Base-by-base conservation (phyloP, 73 alveolate genomes). In the Tetrahymena malaccensis region DNA sequence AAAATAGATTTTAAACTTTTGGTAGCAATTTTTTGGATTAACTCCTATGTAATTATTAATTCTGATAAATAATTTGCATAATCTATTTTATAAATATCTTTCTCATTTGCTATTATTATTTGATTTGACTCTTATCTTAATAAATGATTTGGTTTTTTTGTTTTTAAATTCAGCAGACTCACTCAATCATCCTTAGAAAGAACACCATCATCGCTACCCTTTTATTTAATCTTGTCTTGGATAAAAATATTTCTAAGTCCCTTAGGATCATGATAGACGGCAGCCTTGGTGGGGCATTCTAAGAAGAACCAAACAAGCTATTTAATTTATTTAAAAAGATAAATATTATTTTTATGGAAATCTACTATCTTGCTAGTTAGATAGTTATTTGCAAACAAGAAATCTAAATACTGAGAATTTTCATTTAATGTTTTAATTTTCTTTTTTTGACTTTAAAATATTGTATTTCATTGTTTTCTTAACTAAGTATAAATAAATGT, bases 221-320 rank as follows among this genome's bases (percentile, higher is more conserved):
- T 57, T 57, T 70, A 44, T 95, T 31, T 70, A 70, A 70, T 70
- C 89, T 95, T 95, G 85, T 95, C 84, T 89, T 89, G 70, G 44
- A 95, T 95, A 56, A 85, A 95, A 25, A 95, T 89, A 40, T 95
- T 33, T 93, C 97, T 95, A 55, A 95, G 94, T 95, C 55, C 40
- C 70, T 95, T 50, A 40, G 95, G 55, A 40, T 95, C 93, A 22
- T 95, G 95, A 95, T 95, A 95, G 35, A 94, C 95, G 35, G 85
- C 97, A 34, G 97, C 43, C 94, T 94, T 95, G 43, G 70, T 94
- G 57, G 97, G 97, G 94, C 97, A 95, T 95, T 95, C 97, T 25
- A 95, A 93, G 95, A 95, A 95, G 35, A 95, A 95, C 97, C 97
- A 95, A 34, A 95, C 85, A 35, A 95, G 70, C 97, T 95, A 84